Percentiles rank a stretch among this genome's conserved stretches.
These are phyloP conservation scores for Centaurea solstitialis DNA, from an alignment of 129 eudicot species.

Conservation along the genomic window DNA sequence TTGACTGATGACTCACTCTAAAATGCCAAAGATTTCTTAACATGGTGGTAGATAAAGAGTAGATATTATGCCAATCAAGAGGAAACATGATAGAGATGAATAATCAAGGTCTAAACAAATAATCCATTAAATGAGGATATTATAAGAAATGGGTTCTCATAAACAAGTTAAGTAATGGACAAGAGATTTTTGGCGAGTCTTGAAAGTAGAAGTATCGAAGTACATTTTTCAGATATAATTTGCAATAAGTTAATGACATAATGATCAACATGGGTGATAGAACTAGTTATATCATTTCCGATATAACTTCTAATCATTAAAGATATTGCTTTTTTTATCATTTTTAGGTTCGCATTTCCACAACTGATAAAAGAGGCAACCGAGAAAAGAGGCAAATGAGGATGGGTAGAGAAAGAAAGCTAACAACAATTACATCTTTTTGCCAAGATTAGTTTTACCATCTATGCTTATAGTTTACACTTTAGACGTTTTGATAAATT, in stretches of 20 bases:
- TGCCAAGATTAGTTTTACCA: no score
- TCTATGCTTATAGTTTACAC: no score
- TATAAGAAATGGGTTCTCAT: not conserved
- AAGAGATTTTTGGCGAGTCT: not conserved
- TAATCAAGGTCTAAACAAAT: not conserved
- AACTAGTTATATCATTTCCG: not conserved
- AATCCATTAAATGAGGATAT: not conserved
- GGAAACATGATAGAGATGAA: not conserved
- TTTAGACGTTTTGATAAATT: not conserved
- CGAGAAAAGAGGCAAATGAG: no score
- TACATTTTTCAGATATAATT: not conserved
- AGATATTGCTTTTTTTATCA: no score
- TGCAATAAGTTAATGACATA: not conserved
- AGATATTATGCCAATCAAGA: not conserved
- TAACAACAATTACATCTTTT: no score
- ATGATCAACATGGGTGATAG: not conserved
- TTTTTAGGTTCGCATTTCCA: no score
- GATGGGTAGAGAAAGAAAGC: no score
- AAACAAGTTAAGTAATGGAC: not conserved
- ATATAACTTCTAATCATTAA: no score
- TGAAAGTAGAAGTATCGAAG: not conserved
- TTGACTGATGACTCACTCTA: no score
- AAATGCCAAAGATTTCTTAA: no score
- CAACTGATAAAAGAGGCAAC: no score
- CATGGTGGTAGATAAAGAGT: not conserved